phyloP scores from a whole-genome alignment of 2,329 filamentous ascomycete species.

The Fusarium buxicola region DNA sequence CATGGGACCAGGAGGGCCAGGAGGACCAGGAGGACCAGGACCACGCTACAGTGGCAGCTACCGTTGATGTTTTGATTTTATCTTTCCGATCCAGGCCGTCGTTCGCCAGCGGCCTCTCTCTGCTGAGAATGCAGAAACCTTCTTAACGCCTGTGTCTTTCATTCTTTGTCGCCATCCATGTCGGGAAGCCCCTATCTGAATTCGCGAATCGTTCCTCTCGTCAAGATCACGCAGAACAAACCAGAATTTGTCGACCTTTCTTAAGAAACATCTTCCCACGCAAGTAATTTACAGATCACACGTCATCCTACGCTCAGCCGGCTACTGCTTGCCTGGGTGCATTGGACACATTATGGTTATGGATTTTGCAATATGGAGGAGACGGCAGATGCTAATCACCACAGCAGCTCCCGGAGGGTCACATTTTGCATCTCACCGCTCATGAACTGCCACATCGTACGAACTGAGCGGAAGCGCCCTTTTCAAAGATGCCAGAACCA shows the following conservation, averaged over 20 bases:
- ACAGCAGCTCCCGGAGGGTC: conserved; percentile 26
- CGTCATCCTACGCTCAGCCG: conserved; percentile 67
- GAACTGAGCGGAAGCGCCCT: conserved; percentile 18
- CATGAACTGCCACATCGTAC: conserved; percentile 34
- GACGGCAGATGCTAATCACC: conserved; percentile 48
- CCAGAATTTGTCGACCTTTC: conserved; percentile 60
- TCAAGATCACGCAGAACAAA: conserved; percentile 52
- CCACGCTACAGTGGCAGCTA: conserved; percentile 69
- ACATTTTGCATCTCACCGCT: conserved; percentile 42
- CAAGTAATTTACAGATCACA: conserved; percentile 66
- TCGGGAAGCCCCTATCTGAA: conserved; percentile 45
- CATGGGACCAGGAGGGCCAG: conserved; percentile 61
- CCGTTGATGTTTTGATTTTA: conserved; percentile 55
- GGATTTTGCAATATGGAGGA: conserved; percentile 66
- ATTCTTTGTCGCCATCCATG: conserved; percentile 43
- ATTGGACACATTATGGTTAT: conserved; percentile 73
- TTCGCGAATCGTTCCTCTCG: conserved; percentile 48
- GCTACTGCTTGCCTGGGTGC: conserved; percentile 62
- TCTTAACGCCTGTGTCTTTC: conserved; percentile 30
- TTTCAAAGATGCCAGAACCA: conserved; percentile 30
- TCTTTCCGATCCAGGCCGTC: conserved; percentile 1
- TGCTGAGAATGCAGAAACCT: conserved; percentile 10
- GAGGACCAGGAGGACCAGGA: conserved; percentile 60
- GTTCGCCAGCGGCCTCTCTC: conserved; percentile 2
- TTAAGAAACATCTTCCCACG: conserved; percentile 62